Percentiles rank a stretch among this genome's conserved stretches.
These are phyloP conservation scores for Amanita phalloides DNA, from an alignment of 768 basidiomycete species.

Conservation along the genomic window DNA sequence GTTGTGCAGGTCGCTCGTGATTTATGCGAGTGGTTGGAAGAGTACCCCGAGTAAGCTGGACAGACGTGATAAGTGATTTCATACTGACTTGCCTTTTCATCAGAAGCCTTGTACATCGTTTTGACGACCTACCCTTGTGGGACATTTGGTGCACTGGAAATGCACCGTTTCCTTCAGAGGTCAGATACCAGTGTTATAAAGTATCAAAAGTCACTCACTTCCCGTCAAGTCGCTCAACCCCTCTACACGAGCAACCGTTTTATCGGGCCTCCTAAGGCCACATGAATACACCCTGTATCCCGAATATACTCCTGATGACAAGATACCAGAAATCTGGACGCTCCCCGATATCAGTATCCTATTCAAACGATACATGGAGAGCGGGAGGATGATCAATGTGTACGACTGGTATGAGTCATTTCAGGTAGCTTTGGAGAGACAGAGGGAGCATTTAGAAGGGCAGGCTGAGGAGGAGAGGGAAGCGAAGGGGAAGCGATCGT, in stretches of 20 bases:
- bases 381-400: slow-evolving; percentile 74
- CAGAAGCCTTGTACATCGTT: slow-evolving; percentile 18
- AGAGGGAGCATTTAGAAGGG: slow-evolving; percentile 22
- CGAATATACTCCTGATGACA: background rate
- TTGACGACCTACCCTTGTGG: slow-evolving; percentile 48
- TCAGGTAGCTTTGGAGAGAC: slow-evolving; percentile 50
- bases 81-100: background rate
- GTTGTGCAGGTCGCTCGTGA: slow-evolving; percentile 13
- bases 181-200: slow-evolving; percentile 15
- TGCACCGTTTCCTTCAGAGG: slow-evolving; percentile 59
- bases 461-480: slow-evolving; percentile 1
- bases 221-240: slow-evolving; percentile 53
- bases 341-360: slow-evolving; percentile 71
- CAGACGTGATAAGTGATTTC: slow-evolving; percentile 8
- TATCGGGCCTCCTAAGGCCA: slow-evolving; percentile 53
- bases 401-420: slow-evolving; percentile 88
- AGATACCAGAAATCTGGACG: slow-evolving; percentile 24
- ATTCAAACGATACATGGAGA: slow-evolving; percentile 67
- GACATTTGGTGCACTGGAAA: slow-evolving; percentile 66
- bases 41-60: slow-evolving; percentile 33
- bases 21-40: slow-evolving; percentile 39
- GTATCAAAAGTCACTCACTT: background rate
- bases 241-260: slow-evolving; percentile 46
- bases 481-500: background rate
- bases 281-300: slow-evolving; percentile 29